Conservation (phyloP, 768 basidiomycete genomes). For the Galerina sulciceps region DNA sequence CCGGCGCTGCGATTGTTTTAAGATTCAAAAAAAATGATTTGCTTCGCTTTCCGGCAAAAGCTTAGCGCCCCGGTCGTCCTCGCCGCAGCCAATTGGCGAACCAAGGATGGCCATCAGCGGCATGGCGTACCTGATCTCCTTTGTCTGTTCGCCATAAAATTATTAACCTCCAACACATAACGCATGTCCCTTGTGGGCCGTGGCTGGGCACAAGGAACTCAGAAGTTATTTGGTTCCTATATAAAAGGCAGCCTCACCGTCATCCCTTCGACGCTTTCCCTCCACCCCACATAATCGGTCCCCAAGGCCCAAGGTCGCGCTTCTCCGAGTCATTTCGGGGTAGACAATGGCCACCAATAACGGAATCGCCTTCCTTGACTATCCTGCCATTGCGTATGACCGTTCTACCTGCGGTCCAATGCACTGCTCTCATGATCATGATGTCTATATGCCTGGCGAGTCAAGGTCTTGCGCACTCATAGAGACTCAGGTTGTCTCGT, state of each 20-base stretch:
- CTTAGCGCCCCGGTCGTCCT: conserved; percentile 29
- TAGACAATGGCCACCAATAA: background rate
- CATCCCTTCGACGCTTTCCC: conserved; percentile 16
- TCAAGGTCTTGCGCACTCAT: conserved; percentile 9
- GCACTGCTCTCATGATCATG: conserved; percentile 9
- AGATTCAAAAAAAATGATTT: conserved; percentile 13
- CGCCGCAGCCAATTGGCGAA: conserved; percentile 20
- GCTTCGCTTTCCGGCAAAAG: conserved; percentile 17
- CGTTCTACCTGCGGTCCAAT: background rate
- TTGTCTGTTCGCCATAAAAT: conserved; percentile 32
- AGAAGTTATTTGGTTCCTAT: conserved; percentile 23
- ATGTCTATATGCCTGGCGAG: conserved; percentile 10
- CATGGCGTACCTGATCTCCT: conserved; percentile 40
- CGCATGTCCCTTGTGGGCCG: conserved; percentile 36
- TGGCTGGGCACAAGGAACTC: conserved; percentile 33
- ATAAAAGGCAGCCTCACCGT: conserved; percentile 29
- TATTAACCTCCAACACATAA: conserved; percentile 30
- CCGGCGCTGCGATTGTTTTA: conserved; percentile 11
- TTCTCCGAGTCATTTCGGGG: background rate
- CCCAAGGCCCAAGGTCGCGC: background rate
- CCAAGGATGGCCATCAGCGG: conserved; percentile 25
- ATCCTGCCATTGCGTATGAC: background rate
- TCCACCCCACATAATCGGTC: conserved; percentile 12
- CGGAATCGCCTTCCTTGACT: background rate
- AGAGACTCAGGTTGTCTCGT: conserved; percentile 3